These are phyloP conservation scores for Eucalyptus marginata DNA, from an alignment of 345 rosid genomes.

Conservation along the genomic window DNA sequence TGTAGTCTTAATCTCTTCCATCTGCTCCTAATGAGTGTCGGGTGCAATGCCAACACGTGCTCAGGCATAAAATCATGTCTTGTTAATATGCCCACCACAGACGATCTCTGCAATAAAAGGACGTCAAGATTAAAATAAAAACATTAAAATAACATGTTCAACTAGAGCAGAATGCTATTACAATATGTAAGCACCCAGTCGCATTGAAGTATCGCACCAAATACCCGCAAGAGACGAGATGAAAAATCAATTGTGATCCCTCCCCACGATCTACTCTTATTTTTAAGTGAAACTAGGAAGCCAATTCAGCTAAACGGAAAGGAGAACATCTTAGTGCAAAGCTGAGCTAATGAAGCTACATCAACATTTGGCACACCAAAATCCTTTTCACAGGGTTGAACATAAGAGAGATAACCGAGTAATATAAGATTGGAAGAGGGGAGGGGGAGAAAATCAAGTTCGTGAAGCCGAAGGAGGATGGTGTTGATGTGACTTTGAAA, in stretches of 20 bases:
- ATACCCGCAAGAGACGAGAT: neutral
- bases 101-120: conserved; percentile 37
- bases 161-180: neutral
- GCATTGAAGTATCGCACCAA: neutral
- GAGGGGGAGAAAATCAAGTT: neutral
- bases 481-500: neutral
- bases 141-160: neutral
- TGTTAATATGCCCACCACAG: conserved; percentile 72
- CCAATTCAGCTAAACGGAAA: neutral
- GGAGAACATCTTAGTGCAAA: neutral
- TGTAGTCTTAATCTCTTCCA: conserved; percentile 40
- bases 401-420: neutral
- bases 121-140: neutral
- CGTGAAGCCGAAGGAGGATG: neutral
- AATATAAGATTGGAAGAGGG: neutral
- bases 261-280: neutral
- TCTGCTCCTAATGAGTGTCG: conserved; percentile 32
- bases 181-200: neutral
- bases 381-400: neutral
- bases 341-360: neutral
- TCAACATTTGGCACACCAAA: neutral
- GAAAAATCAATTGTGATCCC: neutral
- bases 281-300: neutral
- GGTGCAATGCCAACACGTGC: conserved; percentile 66
- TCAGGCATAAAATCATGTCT: conserved; percentile 93